Conservation (phyloP, 192 early-diverging fungal species). For the Coemansia sp. region DNA sequence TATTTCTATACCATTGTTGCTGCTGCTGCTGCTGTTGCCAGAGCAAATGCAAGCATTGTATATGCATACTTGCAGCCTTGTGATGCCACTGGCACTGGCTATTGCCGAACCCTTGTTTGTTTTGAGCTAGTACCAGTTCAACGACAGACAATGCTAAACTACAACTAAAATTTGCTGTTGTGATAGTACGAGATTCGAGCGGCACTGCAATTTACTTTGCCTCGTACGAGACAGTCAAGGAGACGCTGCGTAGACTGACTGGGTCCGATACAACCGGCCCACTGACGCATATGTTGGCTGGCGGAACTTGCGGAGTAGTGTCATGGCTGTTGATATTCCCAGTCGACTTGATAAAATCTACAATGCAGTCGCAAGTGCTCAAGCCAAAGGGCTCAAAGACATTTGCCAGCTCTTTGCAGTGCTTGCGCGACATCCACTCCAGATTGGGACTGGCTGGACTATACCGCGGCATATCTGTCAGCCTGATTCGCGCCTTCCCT, state of each 20-base stretch:
- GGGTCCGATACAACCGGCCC: conserved; percentile 58
- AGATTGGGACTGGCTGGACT: conserved; percentile 62
- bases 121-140: not conserved
- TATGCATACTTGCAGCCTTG: not conserved
- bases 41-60: not conserved
- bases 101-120: not conserved
- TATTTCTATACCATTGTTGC: not conserved
- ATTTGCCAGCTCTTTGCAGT: conserved; percentile 55
- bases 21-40: not conserved
- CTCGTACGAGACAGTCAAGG: conserved; percentile 64
- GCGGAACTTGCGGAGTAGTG: conserved; percentile 74
- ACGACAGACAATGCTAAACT: not conserved
- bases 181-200: conserved; percentile 60
- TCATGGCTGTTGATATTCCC: conserved; percentile 82
- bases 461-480: conserved; percentile 75
- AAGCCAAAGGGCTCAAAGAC: conserved; percentile 43
- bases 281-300: conserved; percentile 74
- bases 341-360: conserved; percentile 74
- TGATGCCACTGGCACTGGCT: not conserved
- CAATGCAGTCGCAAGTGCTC: conserved; percentile 74
- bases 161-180: not conserved
- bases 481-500: conserved; percentile 74
- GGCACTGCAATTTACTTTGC: conserved; percentile 77
- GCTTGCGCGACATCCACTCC: conserved; percentile 57
- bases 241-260: conserved; percentile 47